Conservation (phyloP, 2,329 filamentous ascomycete species). For the Aureobasidium sp. region DNA sequence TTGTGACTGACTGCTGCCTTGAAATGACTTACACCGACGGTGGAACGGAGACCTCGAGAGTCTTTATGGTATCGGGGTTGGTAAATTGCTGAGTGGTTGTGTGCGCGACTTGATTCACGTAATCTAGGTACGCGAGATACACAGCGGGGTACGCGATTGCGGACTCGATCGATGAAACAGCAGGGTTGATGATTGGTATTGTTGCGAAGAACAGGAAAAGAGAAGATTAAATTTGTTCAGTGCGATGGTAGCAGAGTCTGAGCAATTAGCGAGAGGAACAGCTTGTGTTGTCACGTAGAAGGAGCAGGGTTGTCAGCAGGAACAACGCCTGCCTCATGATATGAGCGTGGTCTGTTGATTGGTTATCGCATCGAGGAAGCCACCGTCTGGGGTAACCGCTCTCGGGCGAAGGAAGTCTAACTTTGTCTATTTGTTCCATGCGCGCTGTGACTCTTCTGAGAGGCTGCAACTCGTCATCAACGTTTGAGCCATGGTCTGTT, state of each 20-base stretch:
- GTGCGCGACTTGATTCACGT: slow-evolving; percentile 12
- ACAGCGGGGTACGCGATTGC: slow-evolving; percentile 10
- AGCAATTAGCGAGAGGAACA: not conserved
- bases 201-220: not conserved
- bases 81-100: slow-evolving; percentile 12
- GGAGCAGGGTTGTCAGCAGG: slow-evolving; percentile 3
- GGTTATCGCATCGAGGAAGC: slow-evolving; percentile 3
- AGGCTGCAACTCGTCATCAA: slow-evolving; percentile 8
- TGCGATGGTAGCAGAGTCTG: not conserved
- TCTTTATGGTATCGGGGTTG: slow-evolving; percentile 1
- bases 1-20: not conserved
- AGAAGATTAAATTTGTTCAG: not conserved
- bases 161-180: slow-evolving; percentile 13
- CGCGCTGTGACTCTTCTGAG: not conserved
- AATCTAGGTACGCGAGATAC: slow-evolving; percentile 14
- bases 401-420: slow-evolving; percentile 5
- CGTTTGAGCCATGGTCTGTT: slow-evolving; percentile 4
- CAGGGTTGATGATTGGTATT: not conserved
- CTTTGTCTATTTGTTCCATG: not conserved
- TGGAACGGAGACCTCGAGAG: not conserved
- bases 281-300: slow-evolving; percentile 1
- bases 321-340: not conserved
- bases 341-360: slow-evolving; percentile 12
- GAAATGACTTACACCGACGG: slow-evolving; percentile 8
- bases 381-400: slow-evolving; percentile 2